Evolutionary conservation across 164 flowering plant genomes (phyloP).

Genomic region (Dillenia suffruticosa): DNA sequence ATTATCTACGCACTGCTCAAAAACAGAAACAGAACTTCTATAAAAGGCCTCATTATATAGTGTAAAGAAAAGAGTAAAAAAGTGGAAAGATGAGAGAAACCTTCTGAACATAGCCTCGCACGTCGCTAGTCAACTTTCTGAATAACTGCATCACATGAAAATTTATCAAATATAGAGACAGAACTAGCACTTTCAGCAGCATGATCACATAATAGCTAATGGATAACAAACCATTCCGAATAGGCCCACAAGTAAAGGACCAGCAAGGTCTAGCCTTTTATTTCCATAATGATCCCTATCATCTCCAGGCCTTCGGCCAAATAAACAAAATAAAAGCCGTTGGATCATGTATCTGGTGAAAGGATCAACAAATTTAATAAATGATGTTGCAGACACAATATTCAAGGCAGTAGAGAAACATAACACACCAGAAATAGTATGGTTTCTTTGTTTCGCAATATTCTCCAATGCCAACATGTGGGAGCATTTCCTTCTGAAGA

Average conservation of each 20-base stretch:
- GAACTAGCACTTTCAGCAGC: no score
- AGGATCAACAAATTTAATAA: not conserved
- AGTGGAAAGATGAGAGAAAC: conserved; percentile 20
- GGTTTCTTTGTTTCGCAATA: conserved; percentile 98
- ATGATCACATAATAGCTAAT: not conserved
- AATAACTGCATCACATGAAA: conserved; percentile 59
- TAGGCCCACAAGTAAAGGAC: conserved; percentile 93
- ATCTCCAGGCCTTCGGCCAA: conserved; percentile 96
- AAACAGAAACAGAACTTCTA: conserved; percentile 9
- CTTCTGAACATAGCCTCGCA: conserved; percentile 89
- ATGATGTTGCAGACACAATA: not conserved
- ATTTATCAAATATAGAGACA: conserved; percentile 5
- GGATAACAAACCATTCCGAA: conserved; percentile 75
- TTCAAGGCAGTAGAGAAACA: not conserved
- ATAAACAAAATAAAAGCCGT: conserved; percentile 85
- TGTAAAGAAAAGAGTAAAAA: not conserved
- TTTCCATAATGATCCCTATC: conserved; percentile 99
- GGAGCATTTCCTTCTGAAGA: conserved; percentile 98
- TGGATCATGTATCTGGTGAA: conserved; percentile 79
- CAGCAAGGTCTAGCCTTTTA: conserved; percentile 97
- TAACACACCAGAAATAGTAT: conserved; percentile 83
- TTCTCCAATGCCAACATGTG: conserved; percentile 96
- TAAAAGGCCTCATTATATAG: conserved; percentile 1
- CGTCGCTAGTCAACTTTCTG: conserved; percentile 97
- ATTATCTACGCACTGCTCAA: conserved; percentile 83